Evolutionary conservation across 2,329 filamentous ascomycete genomes (phyloP).

Genomic region (Penicillium griseofulvum): DNA sequence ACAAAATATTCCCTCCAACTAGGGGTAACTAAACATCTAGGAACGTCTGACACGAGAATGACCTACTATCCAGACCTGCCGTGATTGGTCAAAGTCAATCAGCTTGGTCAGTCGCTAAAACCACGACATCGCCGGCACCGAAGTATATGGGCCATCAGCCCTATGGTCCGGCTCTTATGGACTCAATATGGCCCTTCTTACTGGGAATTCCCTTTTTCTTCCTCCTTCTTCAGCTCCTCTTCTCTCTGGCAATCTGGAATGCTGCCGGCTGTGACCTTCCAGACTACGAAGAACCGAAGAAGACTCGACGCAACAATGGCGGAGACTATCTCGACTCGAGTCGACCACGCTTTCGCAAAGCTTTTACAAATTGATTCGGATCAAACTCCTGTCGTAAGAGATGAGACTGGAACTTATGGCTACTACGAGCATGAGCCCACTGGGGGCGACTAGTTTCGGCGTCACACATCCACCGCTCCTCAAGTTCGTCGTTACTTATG

Average conservation of each 20-base stretch:
- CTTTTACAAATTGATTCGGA: not conserved
- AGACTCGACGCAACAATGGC: constrained; percentile 2
- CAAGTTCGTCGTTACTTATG: constrained; percentile 59
- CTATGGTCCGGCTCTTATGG: not conserved
- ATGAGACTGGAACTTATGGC: not conserved
- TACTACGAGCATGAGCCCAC: constrained; percentile 80
- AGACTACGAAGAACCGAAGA: not conserved
- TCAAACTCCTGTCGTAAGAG: constrained; percentile 18
- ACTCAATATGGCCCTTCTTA: not conserved
- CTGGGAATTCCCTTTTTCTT: not conserved
- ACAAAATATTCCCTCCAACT: too few species aligned
- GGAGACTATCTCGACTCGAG: constrained; percentile 5
- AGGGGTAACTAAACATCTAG: not conserved
- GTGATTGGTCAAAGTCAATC: constrained; percentile 1
- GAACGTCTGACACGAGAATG: not conserved
- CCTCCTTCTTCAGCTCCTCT: not conserved
- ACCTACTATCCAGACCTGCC: not conserved
- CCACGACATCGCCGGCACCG: constrained; percentile 3
- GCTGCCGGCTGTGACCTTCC: not conserved
- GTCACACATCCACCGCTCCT: constrained; percentile 57
- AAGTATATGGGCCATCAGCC: not conserved
- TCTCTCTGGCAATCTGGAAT: constrained; percentile 3
- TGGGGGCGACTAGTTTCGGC: constrained; percentile 64
- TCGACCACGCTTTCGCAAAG: constrained; percentile 7
- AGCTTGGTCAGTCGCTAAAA: constrained; percentile 2